Evolutionary conservation across 78 protist species (phyloP).

Genomic region (slime mould (Dictyostelium discoideum)): dicty_2.7 NC_007091.3:4449501-4450000

Average conservation of each 20-base stretch:
- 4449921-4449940: background rate
- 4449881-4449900: conserved; percentile 17
- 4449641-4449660: conserved; percentile 47
- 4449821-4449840: background rate
- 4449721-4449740: background rate
- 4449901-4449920: background rate
- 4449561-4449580: background rate
- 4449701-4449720: background rate
- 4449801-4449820: too few species aligned
- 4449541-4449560: too few species aligned
- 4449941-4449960: background rate
- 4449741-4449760: conserved; percentile 50
- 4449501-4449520: too few species aligned
- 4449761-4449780: conserved; percentile 9
- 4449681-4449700: background rate
- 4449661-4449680: background rate
- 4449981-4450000: background rate
- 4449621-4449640: background rate
- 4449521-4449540: too few species aligned
- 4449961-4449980: background rate
- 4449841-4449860: conserved; percentile 1
- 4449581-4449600: background rate
- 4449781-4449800: background rate
- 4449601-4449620: background rate
- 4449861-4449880: conserved; percentile 47